Conservation (phyloP, 2,329 filamentous ascomycete species). For the Colletotrichum cuscutae region DNA sequence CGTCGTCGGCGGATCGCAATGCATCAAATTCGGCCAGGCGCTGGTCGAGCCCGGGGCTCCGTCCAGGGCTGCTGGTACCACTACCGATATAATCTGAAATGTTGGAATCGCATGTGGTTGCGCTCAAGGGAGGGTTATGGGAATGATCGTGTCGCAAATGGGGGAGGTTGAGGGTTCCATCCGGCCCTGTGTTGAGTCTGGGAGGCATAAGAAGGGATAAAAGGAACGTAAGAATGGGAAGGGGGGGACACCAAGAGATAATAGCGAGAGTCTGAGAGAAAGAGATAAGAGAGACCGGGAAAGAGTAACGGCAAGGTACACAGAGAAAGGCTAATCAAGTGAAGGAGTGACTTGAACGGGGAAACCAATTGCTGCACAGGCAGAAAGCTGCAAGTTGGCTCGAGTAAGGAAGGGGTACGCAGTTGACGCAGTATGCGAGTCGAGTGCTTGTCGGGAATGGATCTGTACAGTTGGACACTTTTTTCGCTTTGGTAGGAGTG, state of each 20-base stretch:
- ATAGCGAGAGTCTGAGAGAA: neutral
- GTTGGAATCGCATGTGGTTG: constrained; percentile 35
- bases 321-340: constrained; percentile 16
- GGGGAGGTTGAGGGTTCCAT: constrained; percentile 32
- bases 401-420: constrained; percentile 1
- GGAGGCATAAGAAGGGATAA: constrained; percentile 34
- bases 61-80: constrained; percentile 28
- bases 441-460: constrained; percentile 9
- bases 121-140: constrained; percentile 21
- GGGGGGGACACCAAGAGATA: neutral
- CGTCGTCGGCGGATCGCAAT: constrained; percentile 31
- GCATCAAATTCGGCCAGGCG: constrained; percentile 35
- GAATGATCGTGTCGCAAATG: constrained; percentile 14
- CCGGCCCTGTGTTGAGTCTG: constrained; percentile 30
- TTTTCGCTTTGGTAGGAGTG: neutral
- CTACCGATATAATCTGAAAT: constrained; percentile 34
- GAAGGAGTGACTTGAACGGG: constrained; percentile 30
- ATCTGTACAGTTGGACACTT: constrained; percentile 7
- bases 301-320: neutral
- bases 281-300: neutral
- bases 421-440: constrained; percentile 5
- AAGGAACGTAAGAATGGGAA: constrained; percentile 13
- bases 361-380: constrained; percentile 15
- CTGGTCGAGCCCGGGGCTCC: constrained; percentile 26
- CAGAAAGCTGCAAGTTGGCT: constrained; percentile 26